Evolutionary conservation across 225 moss, liverwort and hornwort genomes (phyloP).

Genomic region (Physcomitrellopsis africana): DNA sequence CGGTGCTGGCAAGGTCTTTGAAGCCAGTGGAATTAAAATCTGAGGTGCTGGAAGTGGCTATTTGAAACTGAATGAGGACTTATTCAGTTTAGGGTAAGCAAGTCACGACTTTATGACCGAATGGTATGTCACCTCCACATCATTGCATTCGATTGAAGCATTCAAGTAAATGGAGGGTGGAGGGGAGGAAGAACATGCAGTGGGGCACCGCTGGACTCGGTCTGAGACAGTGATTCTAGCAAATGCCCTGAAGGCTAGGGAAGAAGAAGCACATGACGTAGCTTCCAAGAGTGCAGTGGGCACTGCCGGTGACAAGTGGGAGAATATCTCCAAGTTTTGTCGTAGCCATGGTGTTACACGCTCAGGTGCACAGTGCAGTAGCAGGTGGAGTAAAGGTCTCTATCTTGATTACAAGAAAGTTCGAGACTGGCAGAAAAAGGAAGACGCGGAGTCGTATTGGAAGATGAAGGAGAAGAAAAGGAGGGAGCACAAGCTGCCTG

Average conservation of each 20-base stretch:
- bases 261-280: constrained; percentile 54
- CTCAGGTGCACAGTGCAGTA: constrained; percentile 68
- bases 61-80: no score
- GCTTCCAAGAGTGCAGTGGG: constrained; percentile 54
- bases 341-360: constrained; percentile 65
- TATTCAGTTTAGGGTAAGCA: constrained; percentile 11
- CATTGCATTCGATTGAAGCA: constrained; percentile 21
- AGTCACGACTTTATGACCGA: constrained; percentile 20
- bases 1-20: no score
- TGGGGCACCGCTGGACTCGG: constrained; percentile 56
- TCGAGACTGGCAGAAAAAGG: constrained; percentile 72
- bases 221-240: constrained; percentile 47
- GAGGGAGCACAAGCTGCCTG: constrained; percentile 71
- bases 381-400: constrained; percentile 74
- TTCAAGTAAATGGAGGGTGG: constrained; percentile 55
- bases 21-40: no score
- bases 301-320: constrained; percentile 71
- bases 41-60: constrained; percentile 12
- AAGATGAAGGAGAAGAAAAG: constrained; percentile 77
- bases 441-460: constrained; percentile 69
- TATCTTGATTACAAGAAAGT: constrained; percentile 72
- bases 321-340: constrained; percentile 62
- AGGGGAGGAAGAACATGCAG: constrained; percentile 48
- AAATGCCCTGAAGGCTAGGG: constrained; percentile 51
- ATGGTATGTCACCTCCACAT: constrained; percentile 36